These are phyloP conservation scores for Ophiostoma piceae DNA, from an alignment of 2,329 filamentous ascomycete genomes.

Conservation along the genomic window DNA sequence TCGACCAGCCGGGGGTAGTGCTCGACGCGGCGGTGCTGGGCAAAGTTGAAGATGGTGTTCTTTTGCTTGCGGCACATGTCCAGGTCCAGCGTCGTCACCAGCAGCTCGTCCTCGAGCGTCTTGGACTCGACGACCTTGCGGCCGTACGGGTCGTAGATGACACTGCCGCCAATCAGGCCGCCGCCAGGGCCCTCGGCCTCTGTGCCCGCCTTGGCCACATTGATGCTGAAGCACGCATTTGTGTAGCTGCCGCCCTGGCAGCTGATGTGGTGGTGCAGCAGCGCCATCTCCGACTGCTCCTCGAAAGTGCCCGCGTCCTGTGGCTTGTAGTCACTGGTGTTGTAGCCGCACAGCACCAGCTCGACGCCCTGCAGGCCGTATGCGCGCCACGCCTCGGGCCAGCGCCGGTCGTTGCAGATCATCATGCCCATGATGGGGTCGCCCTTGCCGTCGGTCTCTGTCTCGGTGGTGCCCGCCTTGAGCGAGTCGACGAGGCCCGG, in stretches of 20 bases:
- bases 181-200: slow-evolving; percentile 42
- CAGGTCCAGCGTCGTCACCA: slow-evolving; percentile 48
- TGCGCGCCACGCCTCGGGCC: slow-evolving; percentile 48
- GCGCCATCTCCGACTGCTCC: slow-evolving; percentile 42
- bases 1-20: slow-evolving; percentile 39
- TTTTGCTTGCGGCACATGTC: slow-evolving; percentile 44
- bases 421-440: slow-evolving; percentile 48
- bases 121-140: slow-evolving; percentile 46
- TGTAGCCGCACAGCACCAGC: slow-evolving; percentile 41
- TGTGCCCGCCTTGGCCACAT: slow-evolving; percentile 43
- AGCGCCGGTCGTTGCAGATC: slow-evolving; percentile 51
- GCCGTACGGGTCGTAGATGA: slow-evolving; percentile 45
- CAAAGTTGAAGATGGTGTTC: slow-evolving; percentile 45
- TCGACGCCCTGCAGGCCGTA: slow-evolving; percentile 48
- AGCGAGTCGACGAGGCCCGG: slow-evolving; percentile 39
- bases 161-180: slow-evolving; percentile 43
- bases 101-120: slow-evolving; percentile 45
- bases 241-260: slow-evolving; percentile 48
- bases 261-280: slow-evolving; percentile 47
- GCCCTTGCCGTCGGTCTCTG: background rate
- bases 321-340: slow-evolving; percentile 45
- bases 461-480: slow-evolving; percentile 40
- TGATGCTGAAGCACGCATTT: slow-evolving; percentile 47
- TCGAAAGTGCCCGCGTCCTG: slow-evolving; percentile 35
- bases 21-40: slow-evolving; percentile 41